Conservation (phyloP, 805 yeast genomes). For the Yamadazyma paraphyllophila region DNA sequence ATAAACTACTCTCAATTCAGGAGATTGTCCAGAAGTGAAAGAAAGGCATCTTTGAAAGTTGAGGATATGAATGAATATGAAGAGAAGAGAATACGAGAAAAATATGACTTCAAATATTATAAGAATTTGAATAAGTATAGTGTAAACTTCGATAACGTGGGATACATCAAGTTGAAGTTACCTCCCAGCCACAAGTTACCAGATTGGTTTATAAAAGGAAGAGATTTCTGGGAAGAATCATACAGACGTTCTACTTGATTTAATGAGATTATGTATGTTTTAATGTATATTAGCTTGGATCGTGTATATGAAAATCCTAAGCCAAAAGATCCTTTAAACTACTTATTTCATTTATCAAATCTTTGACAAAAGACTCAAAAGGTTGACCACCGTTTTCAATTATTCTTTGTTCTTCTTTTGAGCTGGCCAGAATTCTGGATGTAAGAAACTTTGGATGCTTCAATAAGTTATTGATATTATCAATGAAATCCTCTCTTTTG, state of each 20-base stretch:
- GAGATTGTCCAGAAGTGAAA: slow-evolving; percentile 8
- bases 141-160: slow-evolving; percentile 34
- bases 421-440: slow-evolving; percentile 62
- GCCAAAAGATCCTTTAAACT: slow-evolving; percentile 28
- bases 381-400: slow-evolving; percentile 46
- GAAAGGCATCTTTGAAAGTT: slow-evolving; percentile 7
- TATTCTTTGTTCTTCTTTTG: slow-evolving; percentile 60
- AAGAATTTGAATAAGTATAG: slow-evolving; percentile 36
- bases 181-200: slow-evolving; percentile 71
- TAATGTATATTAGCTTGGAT: not conserved
- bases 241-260: slow-evolving; percentile 10
- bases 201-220: slow-evolving; percentile 65
- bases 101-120: slow-evolving; percentile 38
- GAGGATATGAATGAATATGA: slow-evolving; percentile 15
- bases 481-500: slow-evolving; percentile 58
- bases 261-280: not conserved
- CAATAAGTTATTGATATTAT: slow-evolving; percentile 65
- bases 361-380: slow-evolving; percentile 24
- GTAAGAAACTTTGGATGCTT: slow-evolving; percentile 85
- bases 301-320: not conserved
- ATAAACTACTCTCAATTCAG: not conserved
- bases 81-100: slow-evolving; percentile 18
- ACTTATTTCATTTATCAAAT: slow-evolving; percentile 36
- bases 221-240: slow-evolving; percentile 65
- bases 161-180: slow-evolving; percentile 43